These are phyloP conservation scores for Fusarium oxysporum DNA, from an alignment of 2,329 filamentous ascomycete species.

Conservation along the genomic window DNA sequence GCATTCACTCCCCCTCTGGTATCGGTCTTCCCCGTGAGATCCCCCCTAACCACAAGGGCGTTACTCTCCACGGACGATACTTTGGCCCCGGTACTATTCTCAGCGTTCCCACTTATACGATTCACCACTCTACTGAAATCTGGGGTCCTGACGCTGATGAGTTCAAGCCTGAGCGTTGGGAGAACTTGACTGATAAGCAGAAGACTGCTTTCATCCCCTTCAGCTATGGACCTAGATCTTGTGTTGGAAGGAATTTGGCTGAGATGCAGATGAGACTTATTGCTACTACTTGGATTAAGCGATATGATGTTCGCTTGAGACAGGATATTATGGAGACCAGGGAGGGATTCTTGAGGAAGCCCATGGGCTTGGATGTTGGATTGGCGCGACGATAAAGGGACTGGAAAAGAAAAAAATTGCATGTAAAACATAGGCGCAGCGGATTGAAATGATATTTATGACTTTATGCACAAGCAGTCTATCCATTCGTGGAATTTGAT, in stretches of 20 bases:
- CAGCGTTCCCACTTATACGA: constrained; percentile 83
- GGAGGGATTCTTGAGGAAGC: constrained; percentile 87
- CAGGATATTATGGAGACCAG: constrained; percentile 77
- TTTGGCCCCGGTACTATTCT: constrained; percentile 83
- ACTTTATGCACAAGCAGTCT: background rate
- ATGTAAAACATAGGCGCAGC: background rate
- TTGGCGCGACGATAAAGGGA: constrained; percentile 14
- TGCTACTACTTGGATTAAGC: constrained; percentile 71
- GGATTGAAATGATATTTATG: background rate
- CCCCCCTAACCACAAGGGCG: constrained; percentile 70
- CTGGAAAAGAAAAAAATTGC: background rate
- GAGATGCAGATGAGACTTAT: constrained; percentile 91
- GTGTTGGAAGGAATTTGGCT: constrained; percentile 83
- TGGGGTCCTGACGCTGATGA: constrained; percentile 80
- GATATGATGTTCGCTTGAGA: constrained; percentile 61
- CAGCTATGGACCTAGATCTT: constrained; percentile 75
- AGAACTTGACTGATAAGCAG: constrained; percentile 69
- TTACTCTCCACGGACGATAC: constrained; percentile 74
- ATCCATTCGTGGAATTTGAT: fast-evolving
- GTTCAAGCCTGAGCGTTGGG: constrained; percentile 82
- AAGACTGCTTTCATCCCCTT: constrained; percentile 83
- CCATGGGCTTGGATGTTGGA: constrained; percentile 68
- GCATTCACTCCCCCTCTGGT: constrained; percentile 86
- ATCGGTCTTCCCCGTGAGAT: constrained; percentile 85
- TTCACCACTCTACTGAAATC: constrained; percentile 79